Percentiles rank a stretch among this genome's conserved stretches.
Evolutionary conservation across 192 early-diverging fungal species (phyloP).

Genomic region (Mortierella antarctica): DNA sequence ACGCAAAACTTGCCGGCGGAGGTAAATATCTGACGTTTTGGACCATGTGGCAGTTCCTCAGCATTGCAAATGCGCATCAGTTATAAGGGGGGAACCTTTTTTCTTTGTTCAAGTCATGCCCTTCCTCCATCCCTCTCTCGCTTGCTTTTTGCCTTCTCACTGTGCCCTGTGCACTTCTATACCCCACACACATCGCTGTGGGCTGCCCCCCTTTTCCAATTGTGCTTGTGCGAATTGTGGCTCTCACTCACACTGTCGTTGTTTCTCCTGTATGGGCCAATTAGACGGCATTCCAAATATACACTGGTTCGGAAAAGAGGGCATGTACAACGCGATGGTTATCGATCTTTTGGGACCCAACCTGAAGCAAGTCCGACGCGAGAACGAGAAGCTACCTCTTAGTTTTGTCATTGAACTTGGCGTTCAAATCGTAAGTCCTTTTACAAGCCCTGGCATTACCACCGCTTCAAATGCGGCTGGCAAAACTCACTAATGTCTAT

Average conservation of each 20-base stretch:
- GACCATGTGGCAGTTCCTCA: too few species aligned
- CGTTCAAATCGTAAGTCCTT: constrained; percentile 61
- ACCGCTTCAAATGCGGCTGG: too few species aligned
- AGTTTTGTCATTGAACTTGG: constrained; percentile 60
- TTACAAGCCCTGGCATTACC: not conserved
- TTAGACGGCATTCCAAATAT: constrained; percentile 61
- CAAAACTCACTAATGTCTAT: too few species aligned
- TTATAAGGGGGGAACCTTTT: too few species aligned
- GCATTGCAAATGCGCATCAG: too few species aligned
- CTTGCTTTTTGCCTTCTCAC: too few species aligned
- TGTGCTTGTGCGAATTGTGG: too few species aligned
- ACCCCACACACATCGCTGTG: too few species aligned
- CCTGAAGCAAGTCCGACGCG: constrained; percentile 58
- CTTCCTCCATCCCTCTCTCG: too few species aligned
- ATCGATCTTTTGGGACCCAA: constrained; percentile 69
- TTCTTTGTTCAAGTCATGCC: too few species aligned
- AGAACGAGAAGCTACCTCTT: constrained; percentile 55
- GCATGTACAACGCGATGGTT: constrained; percentile 59
- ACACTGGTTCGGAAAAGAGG: constrained; percentile 66
- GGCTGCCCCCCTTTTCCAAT: too few species aligned
- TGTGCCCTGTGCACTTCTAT: too few species aligned
- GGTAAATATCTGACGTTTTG: constrained; percentile 41
- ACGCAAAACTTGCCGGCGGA: constrained; percentile 56
- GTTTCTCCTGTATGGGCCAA: not conserved
- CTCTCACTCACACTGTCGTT: not conserved